Evolutionary conservation across 169 alveolate genomes (phyloP).

Genomic region (Amoebophrya sp.): DNA sequence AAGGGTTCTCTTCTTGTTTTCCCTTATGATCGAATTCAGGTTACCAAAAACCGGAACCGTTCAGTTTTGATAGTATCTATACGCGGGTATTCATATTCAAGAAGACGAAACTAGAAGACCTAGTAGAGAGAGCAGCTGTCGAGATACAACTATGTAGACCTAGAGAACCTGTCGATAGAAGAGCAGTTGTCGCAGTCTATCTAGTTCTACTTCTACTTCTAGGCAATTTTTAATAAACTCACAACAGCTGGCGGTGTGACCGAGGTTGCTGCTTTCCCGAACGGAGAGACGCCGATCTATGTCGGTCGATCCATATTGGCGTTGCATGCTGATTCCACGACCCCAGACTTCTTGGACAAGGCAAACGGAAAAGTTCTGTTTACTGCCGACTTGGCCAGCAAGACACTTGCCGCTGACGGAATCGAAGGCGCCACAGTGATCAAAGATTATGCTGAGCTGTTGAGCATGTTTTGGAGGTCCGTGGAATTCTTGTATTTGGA

Average conservation of each 20-base stretch:
- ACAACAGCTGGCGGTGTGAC: not conserved
- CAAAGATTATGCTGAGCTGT: not conserved
- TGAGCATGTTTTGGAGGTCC: not conserved
- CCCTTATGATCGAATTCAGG: too few relatives aligned
- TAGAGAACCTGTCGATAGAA: too few relatives aligned
- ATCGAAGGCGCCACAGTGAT: not conserved
- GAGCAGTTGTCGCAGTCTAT: too few relatives aligned
- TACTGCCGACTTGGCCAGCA: not conserved
- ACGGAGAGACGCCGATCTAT: not conserved
- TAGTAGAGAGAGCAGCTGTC: too few relatives aligned
- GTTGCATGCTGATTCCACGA: not conserved
- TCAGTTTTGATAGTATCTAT: too few relatives aligned
- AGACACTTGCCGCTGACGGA: not conserved
- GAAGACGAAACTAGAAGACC: too few relatives aligned
- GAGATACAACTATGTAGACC: too few relatives aligned
- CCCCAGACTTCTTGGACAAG: not conserved
- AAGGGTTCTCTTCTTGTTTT: too few relatives aligned
- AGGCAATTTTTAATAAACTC: too few relatives aligned
- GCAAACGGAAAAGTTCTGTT: not conserved
- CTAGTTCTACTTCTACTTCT: too few relatives aligned
- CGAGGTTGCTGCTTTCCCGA: not conserved
- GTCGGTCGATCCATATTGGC: not conserved
- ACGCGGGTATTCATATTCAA: too few relatives aligned
- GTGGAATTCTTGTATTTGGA: not conserved
- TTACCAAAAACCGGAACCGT: too few relatives aligned